Evolutionary conservation across 768 basidiomycete genomes (phyloP).

Genomic region (Cystobasidium tubakii): DNA sequence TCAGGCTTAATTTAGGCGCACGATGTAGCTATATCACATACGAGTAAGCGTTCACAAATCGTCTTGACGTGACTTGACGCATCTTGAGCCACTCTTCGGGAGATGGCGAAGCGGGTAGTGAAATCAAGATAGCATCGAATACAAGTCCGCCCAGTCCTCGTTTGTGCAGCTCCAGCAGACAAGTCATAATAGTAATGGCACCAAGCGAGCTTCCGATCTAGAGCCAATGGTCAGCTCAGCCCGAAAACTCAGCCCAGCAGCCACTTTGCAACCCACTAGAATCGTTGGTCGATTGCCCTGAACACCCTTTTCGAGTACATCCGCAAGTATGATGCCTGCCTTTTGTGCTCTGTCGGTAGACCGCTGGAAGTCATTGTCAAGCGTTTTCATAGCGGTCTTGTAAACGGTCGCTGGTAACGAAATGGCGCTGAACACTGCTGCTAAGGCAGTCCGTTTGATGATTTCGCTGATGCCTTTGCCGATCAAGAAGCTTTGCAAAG

Average conservation of each 20-base stretch:
- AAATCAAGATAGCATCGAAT: slow-evolving; percentile 53
- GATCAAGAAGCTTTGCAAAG: slow-evolving; percentile 32
- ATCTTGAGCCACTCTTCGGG: slow-evolving; percentile 49
- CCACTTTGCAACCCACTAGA: slow-evolving; percentile 46
- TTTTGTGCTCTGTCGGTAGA: slow-evolving; percentile 52
- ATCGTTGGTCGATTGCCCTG: slow-evolving; percentile 53
- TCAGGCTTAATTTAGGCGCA: too few relatives aligned
- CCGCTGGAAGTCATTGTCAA: slow-evolving; percentile 47
- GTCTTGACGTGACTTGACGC: slow-evolving; percentile 49
- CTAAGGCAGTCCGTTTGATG: slow-evolving; percentile 53
- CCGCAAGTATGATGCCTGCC: slow-evolving; percentile 52
- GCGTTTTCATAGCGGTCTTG: slow-evolving; percentile 41
- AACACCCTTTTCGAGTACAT: slow-evolving; percentile 52
- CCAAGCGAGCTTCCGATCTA: slow-evolving; percentile 53
- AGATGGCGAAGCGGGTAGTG: slow-evolving; percentile 50
- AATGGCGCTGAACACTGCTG: slow-evolving; percentile 52
- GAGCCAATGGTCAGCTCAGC: neutral
- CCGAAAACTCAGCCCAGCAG: neutral
- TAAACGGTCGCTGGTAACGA: slow-evolving; percentile 45
- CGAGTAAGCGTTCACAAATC: slow-evolving; percentile 51
- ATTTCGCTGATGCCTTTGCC: slow-evolving; percentile 48
- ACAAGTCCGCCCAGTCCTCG: slow-evolving; percentile 48
- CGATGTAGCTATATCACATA: slow-evolving; percentile 35
- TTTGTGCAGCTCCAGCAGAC: slow-evolving; percentile 36
- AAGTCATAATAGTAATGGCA: slow-evolving; percentile 46